Percentiles rank a stretch among this genome's conserved stretches.
Evolutionary conservation across 768 basidiomycete species (phyloP).

Genomic region (Psilocybe cyanescens): DNA sequence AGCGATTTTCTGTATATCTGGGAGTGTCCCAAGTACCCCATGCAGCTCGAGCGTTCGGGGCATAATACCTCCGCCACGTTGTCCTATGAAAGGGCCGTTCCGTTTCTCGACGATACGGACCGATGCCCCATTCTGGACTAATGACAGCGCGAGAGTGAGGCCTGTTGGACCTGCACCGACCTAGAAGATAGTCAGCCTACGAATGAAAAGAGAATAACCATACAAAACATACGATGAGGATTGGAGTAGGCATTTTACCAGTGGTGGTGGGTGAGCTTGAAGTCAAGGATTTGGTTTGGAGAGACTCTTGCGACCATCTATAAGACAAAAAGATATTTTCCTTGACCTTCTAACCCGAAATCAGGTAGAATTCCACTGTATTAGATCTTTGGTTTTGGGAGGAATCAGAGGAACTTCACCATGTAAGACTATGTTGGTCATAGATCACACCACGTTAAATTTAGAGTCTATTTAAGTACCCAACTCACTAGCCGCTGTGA

Average conservation of each 20-base stretch:
- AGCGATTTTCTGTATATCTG: slow-evolving; percentile 17
- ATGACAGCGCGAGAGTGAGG: slow-evolving; percentile 40
- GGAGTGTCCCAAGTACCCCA: slow-evolving; percentile 34
- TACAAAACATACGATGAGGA: not conserved
- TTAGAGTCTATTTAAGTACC: too few relatives aligned
- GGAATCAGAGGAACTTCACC: too few relatives aligned
- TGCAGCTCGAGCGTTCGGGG: slow-evolving; percentile 48
- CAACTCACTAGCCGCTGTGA: too few relatives aligned
- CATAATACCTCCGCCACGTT: slow-evolving; percentile 41
- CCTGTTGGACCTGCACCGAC: slow-evolving; percentile 50
- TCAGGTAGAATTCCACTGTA: too few relatives aligned
- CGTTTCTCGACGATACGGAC: slow-evolving; percentile 55
- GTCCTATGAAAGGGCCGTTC: slow-evolving; percentile 30
- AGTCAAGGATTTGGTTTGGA: not conserved
- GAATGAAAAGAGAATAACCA: not conserved
- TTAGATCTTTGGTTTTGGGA: not conserved
- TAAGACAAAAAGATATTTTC: not conserved
- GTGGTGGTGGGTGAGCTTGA: not conserved
- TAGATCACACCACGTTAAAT: too few relatives aligned
- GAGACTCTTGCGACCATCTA: not conserved
- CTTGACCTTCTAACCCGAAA: too few relatives aligned
- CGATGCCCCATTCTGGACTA: slow-evolving; percentile 45
- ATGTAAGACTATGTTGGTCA: too few relatives aligned
- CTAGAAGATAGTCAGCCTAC: slow-evolving; percentile 24
- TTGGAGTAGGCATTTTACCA: not conserved